A percentile compares a stretch with the other conserved stretches of the same genome.
Evolutionary conservation across 805 yeast genomes (phyloP).

Genomic region (Yarrowia yakushimensis): DNA sequence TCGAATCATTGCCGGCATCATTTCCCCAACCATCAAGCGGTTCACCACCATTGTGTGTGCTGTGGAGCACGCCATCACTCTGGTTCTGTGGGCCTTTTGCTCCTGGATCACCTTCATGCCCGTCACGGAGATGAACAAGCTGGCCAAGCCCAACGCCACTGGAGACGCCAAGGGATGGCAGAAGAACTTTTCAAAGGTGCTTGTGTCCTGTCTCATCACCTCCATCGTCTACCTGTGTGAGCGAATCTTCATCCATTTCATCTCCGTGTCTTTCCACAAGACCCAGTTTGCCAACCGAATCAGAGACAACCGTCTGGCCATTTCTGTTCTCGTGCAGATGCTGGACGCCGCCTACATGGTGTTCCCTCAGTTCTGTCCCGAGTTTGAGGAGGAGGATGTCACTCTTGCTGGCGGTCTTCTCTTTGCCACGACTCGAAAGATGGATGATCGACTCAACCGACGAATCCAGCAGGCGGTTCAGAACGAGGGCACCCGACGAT

Average conservation of each 20-base stretch:
- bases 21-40: conserved; percentile 37
- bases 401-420: conserved; percentile 32
- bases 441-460: conserved; percentile 29
- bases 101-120: conserved; percentile 41
- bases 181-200: conserved; percentile 36
- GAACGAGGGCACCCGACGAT: conserved; percentile 25
- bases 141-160: conserved; percentile 28
- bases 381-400: conserved; percentile 40
- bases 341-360: conserved; percentile 37
- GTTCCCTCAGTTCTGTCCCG: conserved; percentile 39
- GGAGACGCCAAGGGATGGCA: conserved; percentile 40
- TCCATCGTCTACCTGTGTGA: conserved; percentile 40
- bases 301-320: conserved; percentile 38
- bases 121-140: conserved; percentile 34
- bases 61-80: conserved; percentile 38
- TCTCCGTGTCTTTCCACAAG: conserved; percentile 42
- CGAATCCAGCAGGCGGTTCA: conserved; percentile 32
- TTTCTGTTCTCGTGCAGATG: conserved; percentile 35
- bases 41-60: conserved; percentile 38
- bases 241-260: conserved; percentile 39
- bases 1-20: conserved; percentile 35
- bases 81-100: conserved; percentile 39
- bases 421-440: conserved; percentile 26
- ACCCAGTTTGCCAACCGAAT: conserved; percentile 41
- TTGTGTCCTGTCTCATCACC: conserved; percentile 40